These are phyloP conservation scores for Closterium sp. DNA, from an alignment of 139 green algal genomes.

Conservation along the genomic window DNA sequence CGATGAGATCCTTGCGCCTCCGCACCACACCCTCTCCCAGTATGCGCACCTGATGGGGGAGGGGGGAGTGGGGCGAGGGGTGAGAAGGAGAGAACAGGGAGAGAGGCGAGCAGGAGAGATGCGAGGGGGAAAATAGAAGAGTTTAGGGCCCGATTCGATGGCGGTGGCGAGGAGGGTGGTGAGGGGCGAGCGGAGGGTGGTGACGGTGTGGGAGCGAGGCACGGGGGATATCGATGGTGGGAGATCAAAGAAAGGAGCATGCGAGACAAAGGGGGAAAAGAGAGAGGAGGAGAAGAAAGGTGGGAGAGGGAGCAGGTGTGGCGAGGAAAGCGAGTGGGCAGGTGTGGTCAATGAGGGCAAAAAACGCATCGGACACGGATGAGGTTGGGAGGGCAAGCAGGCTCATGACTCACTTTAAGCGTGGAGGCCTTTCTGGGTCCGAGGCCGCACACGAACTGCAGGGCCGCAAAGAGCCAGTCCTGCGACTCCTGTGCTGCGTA, in stretches of 20 bases:
- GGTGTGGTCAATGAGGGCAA: neutral
- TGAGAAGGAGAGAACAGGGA: neutral
- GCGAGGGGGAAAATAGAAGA: no score
- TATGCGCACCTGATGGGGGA: constrained; percentile 1
- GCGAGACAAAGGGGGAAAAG: no score
- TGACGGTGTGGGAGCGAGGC: no score
- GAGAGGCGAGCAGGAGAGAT: no score
- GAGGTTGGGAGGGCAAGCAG: neutral
- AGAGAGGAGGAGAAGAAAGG: neutral
- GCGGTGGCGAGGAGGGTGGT: no score
- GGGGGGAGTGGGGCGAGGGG: no score
- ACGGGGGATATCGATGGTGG: no score
- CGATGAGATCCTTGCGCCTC: constrained; percentile 32
- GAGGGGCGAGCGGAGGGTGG: no score
- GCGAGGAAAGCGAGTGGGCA: no score
- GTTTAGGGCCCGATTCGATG: no score
- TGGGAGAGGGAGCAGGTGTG: neutral
- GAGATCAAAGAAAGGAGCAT: no score
- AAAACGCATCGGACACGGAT: neutral
- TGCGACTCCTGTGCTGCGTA: constrained; percentile 56
- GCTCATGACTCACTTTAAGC: neutral
- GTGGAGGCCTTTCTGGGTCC: constrained; percentile 79
- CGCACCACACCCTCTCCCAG: constrained; percentile 19
- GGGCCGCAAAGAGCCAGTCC: constrained; percentile 67
- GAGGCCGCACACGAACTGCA: constrained; percentile 84